Conservation (phyloP, 2,329 filamentous ascomycete genomes). For the Clonostachys solani region DNA sequence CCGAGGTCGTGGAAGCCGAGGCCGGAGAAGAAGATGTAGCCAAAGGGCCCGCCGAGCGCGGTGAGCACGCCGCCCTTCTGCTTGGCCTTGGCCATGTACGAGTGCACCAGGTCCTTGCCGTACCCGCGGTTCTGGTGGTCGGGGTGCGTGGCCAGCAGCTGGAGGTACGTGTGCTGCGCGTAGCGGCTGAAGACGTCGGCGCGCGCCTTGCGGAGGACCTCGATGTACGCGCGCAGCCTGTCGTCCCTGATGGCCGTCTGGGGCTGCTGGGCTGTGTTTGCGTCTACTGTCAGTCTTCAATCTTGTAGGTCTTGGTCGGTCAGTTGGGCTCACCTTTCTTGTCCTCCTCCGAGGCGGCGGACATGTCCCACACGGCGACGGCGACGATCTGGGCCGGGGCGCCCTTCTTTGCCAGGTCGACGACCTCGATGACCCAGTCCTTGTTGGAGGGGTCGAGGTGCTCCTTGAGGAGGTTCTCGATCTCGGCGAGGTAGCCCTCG, state of each 20-base stretch:
- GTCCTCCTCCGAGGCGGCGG: conserved; percentile 2
- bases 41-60: conserved; percentile 6
- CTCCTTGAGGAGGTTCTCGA: conserved; percentile 6
- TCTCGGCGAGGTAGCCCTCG: conserved; percentile 4
- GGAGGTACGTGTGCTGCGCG: conserved; percentile 6
- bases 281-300: too few relatives aligned
- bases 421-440: conserved; percentile 7
- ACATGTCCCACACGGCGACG: conserved; percentile 10
- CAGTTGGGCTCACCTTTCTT: too few relatives aligned
- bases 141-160: conserved; percentile 8
- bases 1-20: conserved; percentile 8
- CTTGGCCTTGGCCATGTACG: conserved; percentile 4
- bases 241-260: conserved; percentile 3
- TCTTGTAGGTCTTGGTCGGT: too few relatives aligned
- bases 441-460: conserved; percentile 8
- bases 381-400: conserved; percentile 4
- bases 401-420: conserved; percentile 5
- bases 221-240: conserved; percentile 2
- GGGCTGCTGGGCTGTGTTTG: background rate
- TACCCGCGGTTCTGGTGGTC: conserved; percentile 8
- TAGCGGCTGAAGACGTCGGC: conserved; percentile 4
- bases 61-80: conserved; percentile 6
- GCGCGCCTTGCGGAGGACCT: conserved; percentile 3
- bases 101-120: conserved; percentile 8
- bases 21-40: conserved; percentile 10